Evolutionary conservation across 108 stramenopile genomes (phyloP), one percentile per base, ranked within the genome.

Genomic region (Discostella pseudostelligera): DNA sequence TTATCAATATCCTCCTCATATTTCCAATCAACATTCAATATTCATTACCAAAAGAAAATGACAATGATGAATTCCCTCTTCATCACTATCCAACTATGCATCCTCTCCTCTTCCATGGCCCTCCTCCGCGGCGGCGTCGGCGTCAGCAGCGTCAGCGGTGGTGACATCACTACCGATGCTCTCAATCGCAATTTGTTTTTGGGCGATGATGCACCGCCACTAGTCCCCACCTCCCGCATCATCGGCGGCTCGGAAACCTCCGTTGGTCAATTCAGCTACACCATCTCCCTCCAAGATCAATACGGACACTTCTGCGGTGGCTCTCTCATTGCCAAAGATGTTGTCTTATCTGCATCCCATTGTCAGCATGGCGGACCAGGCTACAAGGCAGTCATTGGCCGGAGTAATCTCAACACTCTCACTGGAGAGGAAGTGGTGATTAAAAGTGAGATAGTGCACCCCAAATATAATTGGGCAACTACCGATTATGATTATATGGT

Each of bases 341-440:
- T 66, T 22, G 40, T 66, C 8, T 16, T 72, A 20, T 53, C 64
- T 2, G 78, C 78, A 43, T 71, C 71, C 4, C 78, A 79, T 62
- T 79, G 78, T 35, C 16, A 43, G 29, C 42, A 46, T 10, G 57
- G 22, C 6, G 28, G 28, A 12, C 4, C 4, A 32, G 32, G 5
- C 4, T 62, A 62, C 16, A 29, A 62, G 16, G 62, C 28, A 13
- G 28, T 62, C 14, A 62, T 62, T 24, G 44, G 44, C n/a, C 40
- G 62, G 8, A 25, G 28, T 16, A 25, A 49, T 12, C 44, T 45
- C 16, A 46, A 24, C 16, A 40, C 39, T 43, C 45, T 24, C 14
- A 55, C 46, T 37, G 66, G 66, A 37, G 66, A 57, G 19, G 56
- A 45, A 29, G 56, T 67, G 19, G 7, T 13, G 0, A 55, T 67